A percentile compares a stretch with the other conserved stretches of the same genome.
phyloP scores from a whole-genome alignment of 2,329 filamentous ascomycete species.

The Ceratocystis cacaofunesta region DNA sequence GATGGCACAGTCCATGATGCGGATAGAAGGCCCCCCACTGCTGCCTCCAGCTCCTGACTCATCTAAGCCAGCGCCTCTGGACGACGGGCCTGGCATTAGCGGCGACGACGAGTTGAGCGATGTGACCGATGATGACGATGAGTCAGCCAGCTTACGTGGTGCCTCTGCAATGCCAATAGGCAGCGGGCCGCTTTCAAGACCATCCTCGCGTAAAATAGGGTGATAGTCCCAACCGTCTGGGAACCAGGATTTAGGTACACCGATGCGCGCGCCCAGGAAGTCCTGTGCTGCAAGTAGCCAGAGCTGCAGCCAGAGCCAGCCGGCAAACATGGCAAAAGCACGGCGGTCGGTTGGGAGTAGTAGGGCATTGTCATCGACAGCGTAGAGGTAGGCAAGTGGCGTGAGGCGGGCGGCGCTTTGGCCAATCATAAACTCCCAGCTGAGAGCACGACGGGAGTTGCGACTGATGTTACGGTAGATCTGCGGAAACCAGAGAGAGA shows the following conservation, averaged over 20 bases:
- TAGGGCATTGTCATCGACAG: conserved; percentile 58
- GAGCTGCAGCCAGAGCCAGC: conserved; percentile 81
- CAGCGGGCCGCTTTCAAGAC: conserved; percentile 60
- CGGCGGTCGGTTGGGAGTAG: conserved; percentile 59
- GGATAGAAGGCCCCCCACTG: conserved; percentile 23
- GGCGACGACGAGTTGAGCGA: conserved; percentile 24
- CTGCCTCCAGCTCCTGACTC: conserved; percentile 17
- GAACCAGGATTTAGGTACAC: conserved; percentile 53
- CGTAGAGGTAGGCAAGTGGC: conserved; percentile 77
- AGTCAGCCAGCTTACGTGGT: conserved; percentile 1
- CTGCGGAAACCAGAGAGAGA: conserved; percentile 86
- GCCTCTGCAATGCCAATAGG: conserved; percentile 51
- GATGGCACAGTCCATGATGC: conserved; percentile 79
- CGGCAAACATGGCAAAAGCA: conserved; percentile 46
- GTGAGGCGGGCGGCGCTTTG: conserved; percentile 65
- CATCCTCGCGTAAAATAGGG: conserved; percentile 70
- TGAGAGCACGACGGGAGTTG: conserved; percentile 81
- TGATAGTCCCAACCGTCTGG: conserved; percentile 90
- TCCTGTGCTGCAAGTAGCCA: conserved; percentile 67
- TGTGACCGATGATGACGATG: background rate
- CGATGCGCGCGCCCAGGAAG: conserved; percentile 75
- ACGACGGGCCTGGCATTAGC: conserved; percentile 21
- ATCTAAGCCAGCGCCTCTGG: conserved; percentile 20
- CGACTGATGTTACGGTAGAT: conserved; percentile 80
- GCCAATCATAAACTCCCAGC: conserved; percentile 79